Evolutionary conservation across 2,329 filamentous ascomycete species (phyloP).

Genomic region (Diplodia seriata): DNA sequence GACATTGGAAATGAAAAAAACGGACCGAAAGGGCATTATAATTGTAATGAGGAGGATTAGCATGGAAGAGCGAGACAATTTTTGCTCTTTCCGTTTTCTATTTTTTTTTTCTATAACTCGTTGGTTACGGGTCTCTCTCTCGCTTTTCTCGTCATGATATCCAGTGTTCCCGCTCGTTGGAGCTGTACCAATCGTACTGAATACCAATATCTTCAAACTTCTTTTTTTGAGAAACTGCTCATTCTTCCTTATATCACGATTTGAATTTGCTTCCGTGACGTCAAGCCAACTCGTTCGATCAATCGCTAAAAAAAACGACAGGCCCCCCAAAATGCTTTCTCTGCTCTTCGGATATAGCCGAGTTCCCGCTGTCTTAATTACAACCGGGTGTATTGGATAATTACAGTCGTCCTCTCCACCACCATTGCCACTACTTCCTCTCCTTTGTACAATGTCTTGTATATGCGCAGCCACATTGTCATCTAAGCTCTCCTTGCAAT

Average conservation of each 20-base stretch:
- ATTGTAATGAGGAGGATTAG: conserved; percentile 15
- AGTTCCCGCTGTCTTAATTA: too few species aligned
- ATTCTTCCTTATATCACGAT: not conserved
- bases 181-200: not conserved
- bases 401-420: too few species aligned
- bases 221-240: not conserved
- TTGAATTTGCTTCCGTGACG: not conserved
- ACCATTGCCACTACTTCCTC: too few species aligned
- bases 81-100: not conserved
- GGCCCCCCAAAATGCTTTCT: too few species aligned
- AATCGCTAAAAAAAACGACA: too few species aligned
- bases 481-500: not conserved
- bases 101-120: not conserved
- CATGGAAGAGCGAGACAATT: not conserved
- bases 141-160: conserved; percentile 14
- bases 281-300: not conserved
- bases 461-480: too few species aligned
- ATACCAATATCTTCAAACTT: not conserved
- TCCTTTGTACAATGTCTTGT: too few species aligned
- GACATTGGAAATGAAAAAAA: conserved; percentile 13
- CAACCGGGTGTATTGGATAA: too few species aligned
- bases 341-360: too few species aligned
- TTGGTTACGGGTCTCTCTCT: conserved; percentile 6
- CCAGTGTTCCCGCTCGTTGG: not conserved
- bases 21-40: not conserved